phyloP scores from a whole-genome alignment of 352 stramenopile genomes.

The Pythium folliculosum region DNA sequence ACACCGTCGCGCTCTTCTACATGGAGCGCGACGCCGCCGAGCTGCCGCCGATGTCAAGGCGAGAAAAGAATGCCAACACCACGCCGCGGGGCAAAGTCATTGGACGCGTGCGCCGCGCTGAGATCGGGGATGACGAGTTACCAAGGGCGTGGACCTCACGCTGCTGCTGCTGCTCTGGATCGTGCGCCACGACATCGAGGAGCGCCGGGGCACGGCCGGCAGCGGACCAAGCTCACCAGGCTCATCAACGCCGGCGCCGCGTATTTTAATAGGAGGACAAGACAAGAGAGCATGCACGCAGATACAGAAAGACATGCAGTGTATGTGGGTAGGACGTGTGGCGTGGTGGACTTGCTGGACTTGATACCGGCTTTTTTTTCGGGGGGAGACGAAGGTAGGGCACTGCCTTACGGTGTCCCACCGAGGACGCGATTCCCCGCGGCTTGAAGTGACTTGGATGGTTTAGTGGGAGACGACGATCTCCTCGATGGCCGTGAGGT shows the following conservation, averaged over 20 bases:
- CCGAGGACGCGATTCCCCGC: no score
- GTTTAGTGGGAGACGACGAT: constrained; percentile 66
- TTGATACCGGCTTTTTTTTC: background rate
- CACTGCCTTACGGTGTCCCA: background rate
- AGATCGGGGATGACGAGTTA: background rate
- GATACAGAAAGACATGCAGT: background rate
- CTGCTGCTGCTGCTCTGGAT: constrained; percentile 17
- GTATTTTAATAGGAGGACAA: background rate
- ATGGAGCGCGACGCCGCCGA: background rate
- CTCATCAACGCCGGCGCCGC: background rate
- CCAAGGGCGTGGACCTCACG: constrained; percentile 18
- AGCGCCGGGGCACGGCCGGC: background rate
- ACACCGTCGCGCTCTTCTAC: constrained; percentile 14
- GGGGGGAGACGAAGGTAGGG: no score
- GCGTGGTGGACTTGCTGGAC: background rate
- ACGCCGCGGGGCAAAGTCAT: constrained; percentile 9
- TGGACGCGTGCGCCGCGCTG: constrained; percentile 6
- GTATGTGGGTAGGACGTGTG: no score
- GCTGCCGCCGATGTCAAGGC: constrained; percentile 5
- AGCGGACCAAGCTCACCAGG: background rate
- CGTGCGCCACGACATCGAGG: constrained; percentile 7
- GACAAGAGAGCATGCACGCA: no score
- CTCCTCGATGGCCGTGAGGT: constrained; percentile 74
- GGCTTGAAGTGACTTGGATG: background rate
- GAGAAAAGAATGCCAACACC: background rate